Base-by-base conservation (phyloP, 495 filamentous ascomycete genomes). In the Xylaria sp. region DNA sequence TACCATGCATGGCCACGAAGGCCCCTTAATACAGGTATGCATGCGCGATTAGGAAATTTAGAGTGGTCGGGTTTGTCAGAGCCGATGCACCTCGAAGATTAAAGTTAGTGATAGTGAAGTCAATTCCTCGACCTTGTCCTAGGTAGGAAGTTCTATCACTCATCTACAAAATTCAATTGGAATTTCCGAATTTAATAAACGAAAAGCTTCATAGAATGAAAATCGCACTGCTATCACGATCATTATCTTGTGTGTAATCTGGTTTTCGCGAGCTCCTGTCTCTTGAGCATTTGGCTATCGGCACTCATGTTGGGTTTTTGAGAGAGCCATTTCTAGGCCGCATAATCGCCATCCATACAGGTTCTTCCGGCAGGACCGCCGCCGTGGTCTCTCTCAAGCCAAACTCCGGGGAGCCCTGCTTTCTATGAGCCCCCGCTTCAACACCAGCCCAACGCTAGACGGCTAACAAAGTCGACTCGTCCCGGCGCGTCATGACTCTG, bases 401-500 rank as follows among this genome's bases (percentile, higher is more conserved):
- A 46, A 57, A 70, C 59, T 46, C 58, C 40, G 40, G 24, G 57
- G 57, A 35, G n/a, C 1, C 26, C 24, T 8, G 53, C 26, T 35
- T 9, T 58, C 37, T 44, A 43, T 12, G 17, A 12, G 15, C 37
- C 53, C 66, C n/a, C 44, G n/a, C 35, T 33, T n/a, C 43, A 44
- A 61, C 55, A 43, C 19, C 57, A 37, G 43, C 67, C 67, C 31
- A 52, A 17, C n/a, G 33, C 43, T 40, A 14, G 67, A 29, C 57
- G 31, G 24, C 29, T 11, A 26, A 65, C 33, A 19, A 15, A 61
- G 35, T 55, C 24, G 4, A 5, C 58, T 33, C 58, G 7, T 37
- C 5, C 52, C 17, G 48, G 63, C 48, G 26, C 58, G 58, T 63
- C 59, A 70, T 63, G 68, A 46, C 58, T 70, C 58, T 53, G n/a